Conservation (phyloP, 106 monocot genomes). For the Dendrobium nobile region DNA sequence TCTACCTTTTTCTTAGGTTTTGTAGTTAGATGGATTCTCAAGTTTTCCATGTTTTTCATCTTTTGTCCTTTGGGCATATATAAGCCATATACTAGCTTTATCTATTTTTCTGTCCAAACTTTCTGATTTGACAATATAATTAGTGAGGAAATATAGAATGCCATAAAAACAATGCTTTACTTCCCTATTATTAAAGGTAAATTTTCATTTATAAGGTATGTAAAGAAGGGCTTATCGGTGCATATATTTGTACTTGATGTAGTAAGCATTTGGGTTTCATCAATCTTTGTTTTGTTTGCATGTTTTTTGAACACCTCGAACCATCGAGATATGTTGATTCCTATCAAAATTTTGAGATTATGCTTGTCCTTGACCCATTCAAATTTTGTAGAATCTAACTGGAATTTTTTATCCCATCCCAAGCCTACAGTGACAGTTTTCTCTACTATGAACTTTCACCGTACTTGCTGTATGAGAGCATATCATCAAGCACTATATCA, state of each 20-base stretch:
- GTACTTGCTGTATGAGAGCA: neutral
- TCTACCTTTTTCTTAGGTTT: no score
- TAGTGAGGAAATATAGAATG: no score
- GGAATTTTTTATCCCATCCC: neutral
- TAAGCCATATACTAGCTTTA: no score
- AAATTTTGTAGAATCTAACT: neutral
- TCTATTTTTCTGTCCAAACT: no score
- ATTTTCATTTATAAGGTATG: neutral
- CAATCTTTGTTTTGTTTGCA: neutral
- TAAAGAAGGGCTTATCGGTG: neutral
- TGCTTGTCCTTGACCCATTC: neutral
- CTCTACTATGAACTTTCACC: neutral
- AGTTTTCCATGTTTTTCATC: no score
- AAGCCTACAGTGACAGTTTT: neutral
- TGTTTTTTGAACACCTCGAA: neutral
- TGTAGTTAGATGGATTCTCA: no score
- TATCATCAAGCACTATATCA: neutral
- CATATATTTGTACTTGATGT: neutral
- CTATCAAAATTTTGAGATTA: neutral
- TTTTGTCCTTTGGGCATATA: no score
- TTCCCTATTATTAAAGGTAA: neutral
- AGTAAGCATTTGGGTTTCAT: neutral
- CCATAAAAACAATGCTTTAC: no score
- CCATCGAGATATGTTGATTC: neutral
- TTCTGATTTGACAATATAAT: no score